Base-by-base conservation (phyloP, 2,329 filamentous ascomycete species). In the Curvularia spicifera region DNA sequence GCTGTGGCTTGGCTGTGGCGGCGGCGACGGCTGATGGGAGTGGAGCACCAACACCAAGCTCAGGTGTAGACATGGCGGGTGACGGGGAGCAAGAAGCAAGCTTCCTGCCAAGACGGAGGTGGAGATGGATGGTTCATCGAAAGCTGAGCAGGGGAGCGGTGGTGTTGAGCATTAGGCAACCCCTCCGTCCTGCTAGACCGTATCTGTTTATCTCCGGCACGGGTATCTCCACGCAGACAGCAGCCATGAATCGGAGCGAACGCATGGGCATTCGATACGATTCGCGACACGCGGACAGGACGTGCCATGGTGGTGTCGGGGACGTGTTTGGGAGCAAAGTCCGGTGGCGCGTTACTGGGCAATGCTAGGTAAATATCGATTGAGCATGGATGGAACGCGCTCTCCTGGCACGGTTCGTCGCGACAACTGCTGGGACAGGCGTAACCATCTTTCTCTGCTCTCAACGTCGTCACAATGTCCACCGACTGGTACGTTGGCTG, bases 1-100 rank as follows among this genome's bases (percentile, higher is more conserved):
- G 75, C 53, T 75, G 75, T 24, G 74, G 63, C 60, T 75, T 76
- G 20, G 62, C 43, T 49, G 60, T 13, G 31, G 20, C 29, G 8
- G 29, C 10, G 8, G 29, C 29, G 7, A 28, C 10, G 13, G 37
- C 20, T n/a, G 59, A 18, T 45, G 56, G 35, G 54, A 49, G 29
- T 40, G 31, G 47, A 45, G 46, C 24, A 49, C 31, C n/a, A 46
- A 37, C 9, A 40, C 57, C 51, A 26, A 50, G 24, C 13, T 55
- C 51, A 28, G 66, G 52, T 13, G 59, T 61, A 18, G 48, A 26
- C 22, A 51, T 45, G 13, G 51, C 46, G 3, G 50, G 51, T 10
- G 62, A 59, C 63, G 67, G 64, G 15, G n/a, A 46, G 35, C 9
- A 31, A 43, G 10, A 12, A 20, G 31, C 39, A 50, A 39, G 13